Evolutionary conservation across 805 yeast genomes (phyloP).

Genomic region (Kuraishia ogatae): DNA sequence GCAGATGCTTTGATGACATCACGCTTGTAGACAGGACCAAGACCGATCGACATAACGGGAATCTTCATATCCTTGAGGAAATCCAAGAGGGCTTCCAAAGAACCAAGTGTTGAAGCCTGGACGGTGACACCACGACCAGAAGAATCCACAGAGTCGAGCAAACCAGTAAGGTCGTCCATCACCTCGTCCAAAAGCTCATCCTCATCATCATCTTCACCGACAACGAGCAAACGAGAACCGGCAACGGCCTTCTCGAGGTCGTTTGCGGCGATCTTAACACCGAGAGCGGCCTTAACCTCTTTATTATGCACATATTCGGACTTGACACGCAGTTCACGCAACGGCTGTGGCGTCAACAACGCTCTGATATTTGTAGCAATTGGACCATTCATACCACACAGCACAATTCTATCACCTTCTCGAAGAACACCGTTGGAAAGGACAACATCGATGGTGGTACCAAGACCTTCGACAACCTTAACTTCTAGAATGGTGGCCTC

Average conservation of each 20-base stretch:
- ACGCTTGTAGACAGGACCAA: constrained; percentile 97
- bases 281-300: constrained; percentile 97
- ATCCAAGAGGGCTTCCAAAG: constrained; percentile 92
- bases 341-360: constrained; percentile 92
- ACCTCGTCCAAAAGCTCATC: constrained; percentile 97
- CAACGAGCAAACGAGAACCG: constrained; percentile 92
- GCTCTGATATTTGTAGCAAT: constrained; percentile 96
- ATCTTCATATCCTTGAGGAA: constrained; percentile 98
- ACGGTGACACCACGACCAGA: constrained; percentile 97
- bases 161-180: constrained; percentile 95
- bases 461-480: constrained; percentile 96
- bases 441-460: constrained; percentile 97
- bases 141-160: constrained; percentile 89
- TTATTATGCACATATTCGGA: constrained; percentile 96
- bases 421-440: constrained; percentile 90
- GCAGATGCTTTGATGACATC: constrained; percentile 97
- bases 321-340: constrained; percentile 91
- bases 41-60: constrained; percentile 97
- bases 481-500: constrained; percentile 98
- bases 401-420: constrained; percentile 92
- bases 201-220: constrained; percentile 96
- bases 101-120: constrained; percentile 97
- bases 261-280: constrained; percentile 97
- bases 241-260: constrained; percentile 98
- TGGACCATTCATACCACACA: constrained; percentile 98